Evolutionary conservation across 352 stramenopile genomes (phyloP).

Genomic region (Phytopythium delawarense): DNA sequence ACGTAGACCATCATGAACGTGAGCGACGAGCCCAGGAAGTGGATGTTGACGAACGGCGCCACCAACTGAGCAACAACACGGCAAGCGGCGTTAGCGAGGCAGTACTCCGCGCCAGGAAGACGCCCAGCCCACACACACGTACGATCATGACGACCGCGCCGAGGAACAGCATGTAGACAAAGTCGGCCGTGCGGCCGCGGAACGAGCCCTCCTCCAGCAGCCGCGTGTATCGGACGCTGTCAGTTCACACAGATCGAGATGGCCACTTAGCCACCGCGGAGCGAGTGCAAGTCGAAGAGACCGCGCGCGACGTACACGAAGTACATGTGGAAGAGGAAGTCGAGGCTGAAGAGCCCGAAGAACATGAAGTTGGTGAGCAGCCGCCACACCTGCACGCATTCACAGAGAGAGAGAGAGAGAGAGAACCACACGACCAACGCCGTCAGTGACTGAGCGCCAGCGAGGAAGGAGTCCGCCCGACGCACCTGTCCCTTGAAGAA

Average conservation of each 20-base stretch:
- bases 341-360: slow-evolving; percentile 98
- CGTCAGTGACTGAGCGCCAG: not conserved
- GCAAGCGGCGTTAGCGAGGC: not conserved
- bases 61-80: slow-evolving; percentile 55
- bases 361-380: slow-evolving; percentile 99
- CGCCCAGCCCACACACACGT: slow-evolving; percentile 14
- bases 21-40: slow-evolving; percentile 97
- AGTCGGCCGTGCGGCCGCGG: slow-evolving; percentile 94
- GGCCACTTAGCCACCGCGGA: not conserved
- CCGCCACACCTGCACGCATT: slow-evolving; percentile 84
- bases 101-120: not conserved
- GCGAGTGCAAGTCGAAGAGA: not conserved
- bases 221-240: slow-evolving; percentile 92
- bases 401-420: not conserved
- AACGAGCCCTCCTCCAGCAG: slow-evolving; percentile 99
- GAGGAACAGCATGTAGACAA: slow-evolving; percentile 98
- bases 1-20: slow-evolving; percentile 99
- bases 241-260: not conserved
- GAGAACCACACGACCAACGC: not conserved
- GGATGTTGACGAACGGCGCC: slow-evolving; percentile 95
- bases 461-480: not conserved
- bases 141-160: slow-evolving; percentile 93
- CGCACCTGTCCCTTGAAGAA: slow-evolving; percentile 95
- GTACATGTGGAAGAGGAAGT: slow-evolving; percentile 99
- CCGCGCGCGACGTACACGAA: slow-evolving; percentile 87